These are phyloP conservation scores for Fusarium pseudonygamai DNA, from an alignment of 2,329 filamentous ascomycete genomes.

Conservation along the genomic window DNA sequence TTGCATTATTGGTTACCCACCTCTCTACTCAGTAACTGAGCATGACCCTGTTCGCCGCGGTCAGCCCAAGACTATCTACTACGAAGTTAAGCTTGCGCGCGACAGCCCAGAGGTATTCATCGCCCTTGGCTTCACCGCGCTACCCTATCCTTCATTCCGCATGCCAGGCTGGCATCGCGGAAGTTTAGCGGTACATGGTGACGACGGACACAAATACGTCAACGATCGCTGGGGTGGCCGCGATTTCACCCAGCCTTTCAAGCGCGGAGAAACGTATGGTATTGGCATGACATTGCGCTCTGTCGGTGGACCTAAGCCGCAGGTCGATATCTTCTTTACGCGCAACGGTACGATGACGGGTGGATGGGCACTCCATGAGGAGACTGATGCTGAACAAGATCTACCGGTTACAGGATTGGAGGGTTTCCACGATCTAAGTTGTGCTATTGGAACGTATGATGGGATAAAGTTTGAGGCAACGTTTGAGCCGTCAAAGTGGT, in stretches of 20 bases:
- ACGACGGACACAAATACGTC: slow-evolving; percentile 80
- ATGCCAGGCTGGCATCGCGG: slow-evolving; percentile 85
- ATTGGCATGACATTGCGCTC: slow-evolving; percentile 73
- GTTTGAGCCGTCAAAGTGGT: slow-evolving; percentile 68
- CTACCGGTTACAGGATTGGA: slow-evolving; percentile 73
- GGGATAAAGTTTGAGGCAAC: slow-evolving; percentile 74
- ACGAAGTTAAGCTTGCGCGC: slow-evolving; percentile 69
- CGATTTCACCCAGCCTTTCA: slow-evolving; percentile 72
- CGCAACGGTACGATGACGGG: slow-evolving; percentile 68
- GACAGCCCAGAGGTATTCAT: slow-evolving; percentile 61
- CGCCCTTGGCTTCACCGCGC: slow-evolving; percentile 75
- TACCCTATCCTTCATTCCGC: slow-evolving; percentile 80
- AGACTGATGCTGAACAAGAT: slow-evolving; percentile 71
- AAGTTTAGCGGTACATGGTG: slow-evolving; percentile 78
- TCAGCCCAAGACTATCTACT: slow-evolving; percentile 69
- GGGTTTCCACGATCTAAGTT: slow-evolving; percentile 75
- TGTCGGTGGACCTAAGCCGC: slow-evolving; percentile 42
- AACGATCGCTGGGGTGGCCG: slow-evolving; percentile 80
- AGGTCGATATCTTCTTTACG: slow-evolving; percentile 70
- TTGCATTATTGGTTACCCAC: slow-evolving; percentile 73
- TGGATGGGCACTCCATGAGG: slow-evolving; percentile 79
- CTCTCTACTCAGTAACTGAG: slow-evolving; percentile 70
- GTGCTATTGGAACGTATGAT: slow-evolving; percentile 76
- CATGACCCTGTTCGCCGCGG: slow-evolving; percentile 63
- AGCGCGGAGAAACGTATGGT: slow-evolving; percentile 72